phyloP scores from a whole-genome alignment of 352 stramenopile genomes.

The Phytophthora boehmeriae region DNA sequence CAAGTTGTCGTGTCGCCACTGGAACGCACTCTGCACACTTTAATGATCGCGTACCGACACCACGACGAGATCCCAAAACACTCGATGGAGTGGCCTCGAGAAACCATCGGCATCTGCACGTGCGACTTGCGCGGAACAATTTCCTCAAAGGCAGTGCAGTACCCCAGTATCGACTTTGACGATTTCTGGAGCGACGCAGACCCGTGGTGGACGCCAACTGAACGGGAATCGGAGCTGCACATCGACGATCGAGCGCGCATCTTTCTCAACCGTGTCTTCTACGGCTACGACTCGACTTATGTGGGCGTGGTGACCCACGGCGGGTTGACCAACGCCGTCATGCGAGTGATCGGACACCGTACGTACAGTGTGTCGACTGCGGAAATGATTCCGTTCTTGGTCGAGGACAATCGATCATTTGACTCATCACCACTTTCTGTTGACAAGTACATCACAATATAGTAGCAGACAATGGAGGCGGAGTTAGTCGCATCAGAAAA shows the following conservation, averaged over 20 bases:
- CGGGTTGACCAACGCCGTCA: constrained; percentile 19
- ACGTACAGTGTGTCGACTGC: constrained; percentile 19
- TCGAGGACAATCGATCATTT: constrained; percentile 19
- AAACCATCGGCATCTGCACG: constrained; percentile 33
- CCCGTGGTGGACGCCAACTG: constrained; percentile 28
- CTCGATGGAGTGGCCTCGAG: constrained; percentile 32
- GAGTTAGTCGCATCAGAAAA: background rate
- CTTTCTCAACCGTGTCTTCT: constrained; percentile 36
- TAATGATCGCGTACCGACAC: constrained; percentile 28
- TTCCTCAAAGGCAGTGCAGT: constrained; percentile 25
- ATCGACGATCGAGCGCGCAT: constrained; percentile 29
- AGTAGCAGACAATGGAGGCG: background rate
- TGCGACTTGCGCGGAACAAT: constrained; percentile 31
- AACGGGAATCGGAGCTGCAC: constrained; percentile 28
- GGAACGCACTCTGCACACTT: constrained; percentile 31
- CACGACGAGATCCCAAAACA: constrained; percentile 24
- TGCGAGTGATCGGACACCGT: constrained; percentile 25
- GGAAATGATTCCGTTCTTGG: constrained; percentile 24
- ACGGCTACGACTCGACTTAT: constrained; percentile 10
- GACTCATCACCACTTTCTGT: background rate
- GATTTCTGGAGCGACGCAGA: constrained; percentile 32
- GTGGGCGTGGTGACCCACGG: constrained; percentile 30
- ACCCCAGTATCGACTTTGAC: constrained; percentile 25
- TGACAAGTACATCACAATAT: too few relatives aligned
- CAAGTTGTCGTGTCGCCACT: constrained; percentile 30